Conservation (phyloP, 2,329 filamentous ascomycete species). For the Cadophora luteo-olivacea region DNA sequence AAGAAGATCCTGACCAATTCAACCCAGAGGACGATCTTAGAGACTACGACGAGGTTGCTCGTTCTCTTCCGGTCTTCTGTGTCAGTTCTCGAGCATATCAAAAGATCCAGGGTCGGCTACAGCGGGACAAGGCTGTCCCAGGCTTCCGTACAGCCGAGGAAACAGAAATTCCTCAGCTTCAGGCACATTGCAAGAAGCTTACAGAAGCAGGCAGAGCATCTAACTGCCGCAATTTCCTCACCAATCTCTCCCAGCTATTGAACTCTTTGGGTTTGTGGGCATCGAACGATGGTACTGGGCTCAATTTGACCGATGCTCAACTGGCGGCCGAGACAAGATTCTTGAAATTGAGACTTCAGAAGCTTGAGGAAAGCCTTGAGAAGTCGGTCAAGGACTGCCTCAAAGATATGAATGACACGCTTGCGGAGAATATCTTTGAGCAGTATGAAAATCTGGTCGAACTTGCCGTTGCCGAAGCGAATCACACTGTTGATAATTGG, state of each 20-base stretch:
- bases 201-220: slow-evolving; percentile 56
- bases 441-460: slow-evolving; percentile 50
- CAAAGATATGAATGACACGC: slow-evolving; percentile 47
- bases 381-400: slow-evolving; percentile 48
- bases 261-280: slow-evolving; percentile 60
- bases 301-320: slow-evolving; percentile 50
- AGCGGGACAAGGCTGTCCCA: slow-evolving; percentile 16
- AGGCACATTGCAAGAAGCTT: slow-evolving; percentile 60
- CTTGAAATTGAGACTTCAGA: slow-evolving; percentile 48
- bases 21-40: slow-evolving; percentile 58
- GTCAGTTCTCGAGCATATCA: slow-evolving; percentile 20
- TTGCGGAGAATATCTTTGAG: slow-evolving; percentile 54
- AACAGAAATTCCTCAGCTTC: slow-evolving; percentile 17
- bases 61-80: slow-evolving; percentile 14
- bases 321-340: slow-evolving; percentile 47
- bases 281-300: slow-evolving; percentile 49
- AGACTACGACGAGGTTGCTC: slow-evolving; percentile 13
- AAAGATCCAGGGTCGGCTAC: slow-evolving; percentile 16
- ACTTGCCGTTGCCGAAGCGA: slow-evolving; percentile 48
- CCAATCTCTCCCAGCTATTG: slow-evolving; percentile 55
- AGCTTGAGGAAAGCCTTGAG: slow-evolving; percentile 51
- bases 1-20: slow-evolving; percentile 45
- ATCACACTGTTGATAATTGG: slow-evolving; percentile 49
- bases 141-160: slow-evolving; percentile 17
- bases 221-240: slow-evolving; percentile 57